Evolutionary conservation across 352 stramenopile species (phyloP).

Genomic region (Ophiocytium majus): DNA sequence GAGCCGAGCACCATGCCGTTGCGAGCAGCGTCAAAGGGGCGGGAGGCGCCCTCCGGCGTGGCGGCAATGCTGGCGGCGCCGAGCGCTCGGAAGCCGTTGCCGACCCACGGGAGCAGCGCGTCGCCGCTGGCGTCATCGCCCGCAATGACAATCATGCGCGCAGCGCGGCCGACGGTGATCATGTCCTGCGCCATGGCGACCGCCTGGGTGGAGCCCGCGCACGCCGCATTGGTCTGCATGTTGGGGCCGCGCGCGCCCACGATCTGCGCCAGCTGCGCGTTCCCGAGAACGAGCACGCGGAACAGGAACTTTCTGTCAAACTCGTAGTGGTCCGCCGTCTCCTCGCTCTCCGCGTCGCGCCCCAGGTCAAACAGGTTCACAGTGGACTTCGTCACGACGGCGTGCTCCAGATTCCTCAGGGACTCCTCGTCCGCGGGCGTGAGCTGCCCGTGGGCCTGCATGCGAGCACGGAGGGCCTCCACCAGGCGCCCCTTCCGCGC

Average conservation of each 20-base stretch:
- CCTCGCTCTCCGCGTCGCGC: conserved; percentile 14
- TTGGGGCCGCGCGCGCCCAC: conserved; percentile 87
- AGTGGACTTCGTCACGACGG: conserved; percentile 43
- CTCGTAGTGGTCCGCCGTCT: conserved; percentile 66
- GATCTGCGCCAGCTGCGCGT: conserved; percentile 92
- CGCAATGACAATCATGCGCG: conserved; percentile 88
- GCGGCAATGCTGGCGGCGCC: conserved; percentile 81
- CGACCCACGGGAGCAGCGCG: conserved; percentile 85
- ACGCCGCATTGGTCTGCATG: conserved; percentile 92
- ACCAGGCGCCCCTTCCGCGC: conserved; percentile 40
- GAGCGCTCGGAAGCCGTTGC: conserved; percentile 86
- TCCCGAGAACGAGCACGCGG: conserved; percentile 86
- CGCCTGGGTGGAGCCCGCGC: conserved; percentile 75
- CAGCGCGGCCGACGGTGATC: conserved; percentile 80
- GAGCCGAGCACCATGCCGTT: conserved; percentile 90
- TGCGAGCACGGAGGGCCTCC: conserved; percentile 60
- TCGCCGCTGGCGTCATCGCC: conserved; percentile 84
- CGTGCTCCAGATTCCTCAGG: conserved; percentile 58
- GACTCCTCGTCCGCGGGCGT: conserved; percentile 68
- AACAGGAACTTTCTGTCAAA: conserved; percentile 97
- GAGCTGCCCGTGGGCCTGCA: conserved; percentile 62
- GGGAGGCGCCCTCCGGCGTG: conserved; percentile 67
- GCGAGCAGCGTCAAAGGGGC: conserved; percentile 84
- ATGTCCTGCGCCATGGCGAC: conserved; percentile 89
- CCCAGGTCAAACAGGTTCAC: conserved; percentile 33